phyloP scores from a whole-genome alignment of 768 basidiomycete genomes.

The Pisolithus marmoratus region DNA sequence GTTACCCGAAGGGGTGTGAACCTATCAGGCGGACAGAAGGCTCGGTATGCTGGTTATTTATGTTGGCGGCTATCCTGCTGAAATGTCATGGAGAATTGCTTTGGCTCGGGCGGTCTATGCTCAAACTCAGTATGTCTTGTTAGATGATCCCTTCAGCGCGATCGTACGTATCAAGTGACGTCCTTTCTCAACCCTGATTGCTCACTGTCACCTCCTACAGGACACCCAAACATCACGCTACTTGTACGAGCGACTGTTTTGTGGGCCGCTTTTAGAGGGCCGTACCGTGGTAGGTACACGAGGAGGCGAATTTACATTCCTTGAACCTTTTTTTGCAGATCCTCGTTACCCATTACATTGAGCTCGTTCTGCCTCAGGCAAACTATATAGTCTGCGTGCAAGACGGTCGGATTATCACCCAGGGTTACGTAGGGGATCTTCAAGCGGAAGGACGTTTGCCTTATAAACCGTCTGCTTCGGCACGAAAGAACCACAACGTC shows the following conservation, averaged over 20 bases:
- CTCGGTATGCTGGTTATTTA: conserved; percentile 42
- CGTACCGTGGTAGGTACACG: conserved; percentile 56
- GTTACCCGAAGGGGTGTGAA: conserved; percentile 50
- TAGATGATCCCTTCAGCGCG: conserved; percentile 80
- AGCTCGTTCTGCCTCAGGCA: conserved; percentile 70
- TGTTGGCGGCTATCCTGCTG: background rate
- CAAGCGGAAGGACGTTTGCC: conserved; percentile 44
- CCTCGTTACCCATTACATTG: conserved; percentile 79
- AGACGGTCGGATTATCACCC: conserved; percentile 73
- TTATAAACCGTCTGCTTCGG: too few relatives aligned
- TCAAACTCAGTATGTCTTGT: conserved; percentile 58
- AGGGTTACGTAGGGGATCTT: conserved; percentile 65
- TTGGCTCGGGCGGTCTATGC: conserved; percentile 81
- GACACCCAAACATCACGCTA: conserved; percentile 65
- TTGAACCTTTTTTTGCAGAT: conserved; percentile 31
- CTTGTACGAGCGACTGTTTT: conserved; percentile 57
- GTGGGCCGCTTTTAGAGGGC: conserved; percentile 57
- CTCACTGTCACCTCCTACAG: conserved; percentile 27
- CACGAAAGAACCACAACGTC: too few relatives aligned
- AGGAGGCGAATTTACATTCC: background rate
- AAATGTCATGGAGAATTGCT: conserved; percentile 55
- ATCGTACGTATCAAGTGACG: conserved; percentile 45
- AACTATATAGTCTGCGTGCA: conserved; percentile 73
- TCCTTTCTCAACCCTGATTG: background rate
- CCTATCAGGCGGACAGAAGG: conserved; percentile 80